These are phyloP conservation scores for Pleurotus platypus DNA, from an alignment of 768 basidiomycete species.

Conservation along the genomic window DNA sequence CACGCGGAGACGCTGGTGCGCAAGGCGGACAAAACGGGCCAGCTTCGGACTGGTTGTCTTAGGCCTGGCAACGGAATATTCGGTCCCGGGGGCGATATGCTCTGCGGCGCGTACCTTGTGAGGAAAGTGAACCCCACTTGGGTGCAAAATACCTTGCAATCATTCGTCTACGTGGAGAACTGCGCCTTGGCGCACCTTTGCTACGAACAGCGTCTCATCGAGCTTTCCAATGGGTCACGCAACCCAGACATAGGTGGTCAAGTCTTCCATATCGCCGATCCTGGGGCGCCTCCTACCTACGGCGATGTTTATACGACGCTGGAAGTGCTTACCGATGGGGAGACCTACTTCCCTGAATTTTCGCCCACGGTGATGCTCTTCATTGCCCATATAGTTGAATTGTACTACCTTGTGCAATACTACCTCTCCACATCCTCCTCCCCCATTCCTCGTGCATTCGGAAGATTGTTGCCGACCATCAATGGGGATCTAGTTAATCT, in stretches of 20 bases:
- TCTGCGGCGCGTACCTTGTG: slow-evolving; percentile 61
- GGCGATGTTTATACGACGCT: slow-evolving; percentile 61
- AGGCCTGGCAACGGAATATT: slow-evolving; percentile 79
- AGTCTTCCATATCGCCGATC: slow-evolving; percentile 63
- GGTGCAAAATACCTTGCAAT: slow-evolving; percentile 54
- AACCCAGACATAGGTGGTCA: slow-evolving; percentile 72
- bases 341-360: slow-evolving; percentile 49
- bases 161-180: slow-evolving; percentile 75
- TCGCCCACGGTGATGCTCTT: slow-evolving; percentile 64
- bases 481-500: slow-evolving; percentile 48
- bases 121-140: slow-evolving; percentile 62
- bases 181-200: slow-evolving; percentile 66
- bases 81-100: slow-evolving; percentile 71
- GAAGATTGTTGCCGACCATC: slow-evolving; percentile 38
- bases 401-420: slow-evolving; percentile 45
- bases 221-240: slow-evolving; percentile 27
- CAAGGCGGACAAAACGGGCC: slow-evolving; percentile 26
- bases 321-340: slow-evolving; percentile 52
- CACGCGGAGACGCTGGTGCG: slow-evolving; percentile 50
- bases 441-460: slow-evolving; percentile 25
- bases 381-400: slow-evolving; percentile 58
- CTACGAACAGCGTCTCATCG: slow-evolving; percentile 71
- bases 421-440: slow-evolving; percentile 29
- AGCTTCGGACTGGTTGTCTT: slow-evolving; percentile 66
- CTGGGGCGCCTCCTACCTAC: slow-evolving; percentile 58